Percentiles rank a stretch among this genome's conserved stretches.
Conservation (phyloP, 2,329 filamentous ascomycete genomes). For the Diaporthe sp. region DNA sequence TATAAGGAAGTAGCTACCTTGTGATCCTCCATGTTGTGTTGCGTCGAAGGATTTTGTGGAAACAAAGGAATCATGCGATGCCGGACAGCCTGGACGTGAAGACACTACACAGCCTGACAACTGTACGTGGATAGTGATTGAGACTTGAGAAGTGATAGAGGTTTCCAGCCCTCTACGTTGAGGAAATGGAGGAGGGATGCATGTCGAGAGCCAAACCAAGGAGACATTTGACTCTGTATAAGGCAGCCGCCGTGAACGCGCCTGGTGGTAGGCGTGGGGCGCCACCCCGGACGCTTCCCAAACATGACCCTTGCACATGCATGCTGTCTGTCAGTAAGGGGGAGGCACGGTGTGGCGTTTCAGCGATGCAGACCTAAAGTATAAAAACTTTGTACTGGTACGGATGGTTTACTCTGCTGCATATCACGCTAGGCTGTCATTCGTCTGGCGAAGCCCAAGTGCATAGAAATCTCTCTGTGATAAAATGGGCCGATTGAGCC, state of each 20-base stretch:
- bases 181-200: not conserved
- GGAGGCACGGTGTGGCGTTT: not conserved
- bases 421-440: not conserved
- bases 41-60: not conserved
- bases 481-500: no score
- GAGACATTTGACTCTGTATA: not conserved
- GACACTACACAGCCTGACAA: not conserved
- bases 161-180: not conserved
- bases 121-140: not conserved
- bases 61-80: not conserved
- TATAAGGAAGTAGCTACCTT: not conserved
- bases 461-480: not conserved
- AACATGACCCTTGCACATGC: conserved; percentile 5
- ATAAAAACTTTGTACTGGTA: not conserved
- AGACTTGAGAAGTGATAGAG: no score
- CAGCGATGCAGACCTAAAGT: not conserved
- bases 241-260: not conserved
- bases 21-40: not conserved
- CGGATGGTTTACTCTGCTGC: not conserved
- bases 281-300: conserved; percentile 15
- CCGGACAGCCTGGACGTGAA: not conserved
- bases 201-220: not conserved
- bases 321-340: not conserved
- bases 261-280: conserved; percentile 4
- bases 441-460: not conserved